These are phyloP conservation scores for Leccinum rimulosum DNA, from an alignment of 768 basidiomycete species.

Conservation along the genomic window DNA sequence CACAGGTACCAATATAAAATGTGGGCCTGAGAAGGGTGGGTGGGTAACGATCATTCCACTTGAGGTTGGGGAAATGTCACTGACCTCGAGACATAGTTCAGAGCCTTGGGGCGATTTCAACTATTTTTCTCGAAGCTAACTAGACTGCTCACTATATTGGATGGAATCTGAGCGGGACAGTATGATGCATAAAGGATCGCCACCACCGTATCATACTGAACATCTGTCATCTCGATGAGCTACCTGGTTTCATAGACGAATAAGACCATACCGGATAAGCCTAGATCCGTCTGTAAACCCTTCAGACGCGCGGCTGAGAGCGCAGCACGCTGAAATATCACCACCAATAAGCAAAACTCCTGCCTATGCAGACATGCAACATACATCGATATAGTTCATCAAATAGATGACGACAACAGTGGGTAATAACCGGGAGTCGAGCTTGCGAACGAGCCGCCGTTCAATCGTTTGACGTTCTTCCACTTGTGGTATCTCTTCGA, in stretches of 20 bases:
- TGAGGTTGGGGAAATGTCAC: background rate
- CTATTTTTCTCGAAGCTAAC: too few relatives aligned
- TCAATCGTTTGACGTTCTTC: constrained; percentile 16
- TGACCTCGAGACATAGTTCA: constrained; percentile 43
- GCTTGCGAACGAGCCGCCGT: constrained; percentile 45
- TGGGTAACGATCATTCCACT: too few relatives aligned
- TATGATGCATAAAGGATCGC: constrained; percentile 59
- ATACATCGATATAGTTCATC: constrained; percentile 69
- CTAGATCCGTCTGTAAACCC: constrained; percentile 48
- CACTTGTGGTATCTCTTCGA: background rate
- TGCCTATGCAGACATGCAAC: constrained; percentile 2
- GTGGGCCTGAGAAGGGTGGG: constrained; percentile 44
- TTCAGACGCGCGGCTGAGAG: constrained; percentile 50
- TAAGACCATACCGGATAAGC: constrained; percentile 37
- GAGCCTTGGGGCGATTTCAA: constrained; percentile 34
- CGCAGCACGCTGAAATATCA: constrained; percentile 40
- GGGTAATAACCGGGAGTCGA: constrained; percentile 56
- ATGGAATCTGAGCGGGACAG: constrained; percentile 53
- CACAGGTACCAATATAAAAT: constrained; percentile 58
- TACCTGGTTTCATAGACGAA: background rate
- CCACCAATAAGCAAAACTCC: background rate
- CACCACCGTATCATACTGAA: constrained; percentile 55
- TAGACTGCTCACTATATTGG: constrained; percentile 8
- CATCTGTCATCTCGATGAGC: constrained; percentile 32
- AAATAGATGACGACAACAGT: constrained; percentile 59